A percentile compares a stretch with the other conserved stretches of the same genome.
phyloP scores from a whole-genome alignment of 331 rosid genomes.

The Rhamnella rubrinervis region DNA sequence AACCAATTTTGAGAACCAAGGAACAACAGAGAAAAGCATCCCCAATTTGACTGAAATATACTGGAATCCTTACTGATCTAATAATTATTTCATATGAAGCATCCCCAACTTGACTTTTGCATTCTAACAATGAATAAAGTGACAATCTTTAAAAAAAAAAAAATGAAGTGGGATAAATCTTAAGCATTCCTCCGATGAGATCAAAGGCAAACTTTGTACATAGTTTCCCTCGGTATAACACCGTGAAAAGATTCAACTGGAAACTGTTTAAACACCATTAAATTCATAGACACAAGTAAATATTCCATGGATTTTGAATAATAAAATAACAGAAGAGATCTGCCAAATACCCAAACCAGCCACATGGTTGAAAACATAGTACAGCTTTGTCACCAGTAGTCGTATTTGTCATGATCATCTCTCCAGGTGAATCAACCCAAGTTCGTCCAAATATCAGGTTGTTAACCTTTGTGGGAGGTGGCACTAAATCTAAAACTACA shows the following conservation, averaged over 20 bases:
- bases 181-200: conserved; percentile 5
- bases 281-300: conserved; percentile 9
- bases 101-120: not conserved
- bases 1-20: not conserved
- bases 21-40: not conserved
- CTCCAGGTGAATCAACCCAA: conserved; percentile 96
- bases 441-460: conserved; percentile 93
- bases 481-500: conserved; percentile 82
- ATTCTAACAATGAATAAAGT: not conserved
- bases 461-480: conserved; percentile 90
- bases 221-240: conserved; percentile 6
- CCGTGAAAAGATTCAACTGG: not conserved
- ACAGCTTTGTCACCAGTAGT: conserved; percentile 88
- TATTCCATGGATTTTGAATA: conserved; percentile 12
- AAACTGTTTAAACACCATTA: conserved; percentile 3
- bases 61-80: too few species aligned
- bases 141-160: not conserved
- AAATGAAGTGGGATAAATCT: too few species aligned
- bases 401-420: conserved; percentile 78
- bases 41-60: too few species aligned
- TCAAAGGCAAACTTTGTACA: not conserved
- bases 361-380: conserved; percentile 87
- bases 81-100: not conserved
- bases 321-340: conserved; percentile 15
- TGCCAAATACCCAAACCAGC: conserved; percentile 83